Percentiles rank a stretch among this genome's conserved stretches.
Evolutionary conservation across 1,284 basidiomycete species (phyloP).

Genomic region (Trichosporon sp.): DNA sequence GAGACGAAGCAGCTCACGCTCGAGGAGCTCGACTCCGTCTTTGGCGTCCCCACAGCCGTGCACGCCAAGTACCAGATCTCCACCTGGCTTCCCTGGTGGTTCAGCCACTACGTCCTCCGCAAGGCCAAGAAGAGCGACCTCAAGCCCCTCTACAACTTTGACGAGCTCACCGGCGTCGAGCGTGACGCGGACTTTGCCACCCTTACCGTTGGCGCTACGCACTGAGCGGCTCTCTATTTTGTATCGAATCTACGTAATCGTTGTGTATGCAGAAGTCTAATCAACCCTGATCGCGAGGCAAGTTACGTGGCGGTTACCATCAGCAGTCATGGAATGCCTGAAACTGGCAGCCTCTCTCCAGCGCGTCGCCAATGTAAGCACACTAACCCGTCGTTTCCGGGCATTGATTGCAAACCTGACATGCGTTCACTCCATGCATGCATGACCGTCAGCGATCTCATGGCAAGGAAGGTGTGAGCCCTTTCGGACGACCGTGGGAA

Average conservation of each 20-base stretch:
- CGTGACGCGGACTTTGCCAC: constrained; percentile 37
- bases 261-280: constrained; percentile 4
- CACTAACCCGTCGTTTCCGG: too few relatives aligned
- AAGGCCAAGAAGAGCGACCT: constrained; percentile 29
- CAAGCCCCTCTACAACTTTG: constrained; percentile 37
- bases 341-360: too few relatives aligned
- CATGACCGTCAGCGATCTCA: too few relatives aligned
- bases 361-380: too few relatives aligned
- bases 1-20: constrained; percentile 46
- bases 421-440: too few relatives aligned
- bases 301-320: too few relatives aligned
- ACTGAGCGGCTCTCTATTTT: constrained; percentile 21
- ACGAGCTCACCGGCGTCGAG: constrained; percentile 38
- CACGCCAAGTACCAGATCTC: constrained; percentile 40
- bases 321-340: too few relatives aligned
- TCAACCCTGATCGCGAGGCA: not conserved
- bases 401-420: too few relatives aligned
- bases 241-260: not conserved
- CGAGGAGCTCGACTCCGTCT: constrained; percentile 51
- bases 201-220: constrained; percentile 29
- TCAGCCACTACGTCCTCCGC: constrained; percentile 34
- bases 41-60: constrained; percentile 40
- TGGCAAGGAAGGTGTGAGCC: too few relatives aligned
- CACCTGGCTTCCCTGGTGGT: constrained; percentile 35
- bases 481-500: not conserved